Evolutionary conservation across 1,284 basidiomycete species (phyloP).

Genomic region (Papiliotrema nemorosa): DNA sequence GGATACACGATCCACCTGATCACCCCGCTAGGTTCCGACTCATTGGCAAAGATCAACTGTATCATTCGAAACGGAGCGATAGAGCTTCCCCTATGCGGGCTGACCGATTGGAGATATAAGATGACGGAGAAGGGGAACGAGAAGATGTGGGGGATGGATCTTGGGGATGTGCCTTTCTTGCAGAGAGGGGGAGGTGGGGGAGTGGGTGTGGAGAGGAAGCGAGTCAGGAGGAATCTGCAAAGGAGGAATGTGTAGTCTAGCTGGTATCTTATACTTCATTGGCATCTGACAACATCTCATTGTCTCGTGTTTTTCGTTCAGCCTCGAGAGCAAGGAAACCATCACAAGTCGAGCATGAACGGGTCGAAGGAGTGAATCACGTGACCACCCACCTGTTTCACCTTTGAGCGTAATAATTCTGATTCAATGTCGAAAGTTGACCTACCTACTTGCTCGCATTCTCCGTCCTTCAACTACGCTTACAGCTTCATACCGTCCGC

Average conservation of each 20-base stretch:
- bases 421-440: no score
- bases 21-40: slow-evolving; percentile 61
- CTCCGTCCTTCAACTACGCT: no score
- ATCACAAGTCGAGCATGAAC: no score
- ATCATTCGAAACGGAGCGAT: slow-evolving; percentile 76
- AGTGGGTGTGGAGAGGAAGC: slow-evolving; percentile 61
- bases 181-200: slow-evolving; percentile 60
- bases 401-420: no score
- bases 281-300: no score
- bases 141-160: slow-evolving; percentile 55
- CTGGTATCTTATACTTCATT: neutral
- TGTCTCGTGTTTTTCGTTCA: no score
- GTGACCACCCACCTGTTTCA: no score
- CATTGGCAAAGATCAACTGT: slow-evolving; percentile 53
- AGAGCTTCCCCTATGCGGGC: slow-evolving; percentile 80
- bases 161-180: slow-evolving; percentile 70
- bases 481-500: no score
- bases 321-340: no score
- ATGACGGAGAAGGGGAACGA: slow-evolving; percentile 25
- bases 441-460: no score
- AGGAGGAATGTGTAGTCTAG: slow-evolving; percentile 54
- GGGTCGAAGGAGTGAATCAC: no score
- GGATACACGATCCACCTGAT: slow-evolving; percentile 58
- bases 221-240: slow-evolving; percentile 84
- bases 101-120: slow-evolving; percentile 64